Base-by-base conservation (phyloP, 2,329 filamentous ascomycete species). In the Penicillium verrucosum region DNA sequence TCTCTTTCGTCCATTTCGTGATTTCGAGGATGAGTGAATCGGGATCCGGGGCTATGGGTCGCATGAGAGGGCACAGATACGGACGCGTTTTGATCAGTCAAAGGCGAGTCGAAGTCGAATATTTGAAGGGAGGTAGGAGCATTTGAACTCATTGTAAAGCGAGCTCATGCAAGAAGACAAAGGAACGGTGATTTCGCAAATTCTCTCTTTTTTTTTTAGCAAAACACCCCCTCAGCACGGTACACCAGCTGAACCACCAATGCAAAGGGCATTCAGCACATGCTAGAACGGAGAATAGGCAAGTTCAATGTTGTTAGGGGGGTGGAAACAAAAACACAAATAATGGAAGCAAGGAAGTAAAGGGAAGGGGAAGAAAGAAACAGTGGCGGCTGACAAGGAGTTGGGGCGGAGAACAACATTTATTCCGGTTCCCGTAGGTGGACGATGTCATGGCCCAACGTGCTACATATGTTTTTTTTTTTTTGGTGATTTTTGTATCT, bases 341-440 rank as follows among this genome's bases (percentile, higher is more conserved):
- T 29, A 46, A 37, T 34, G 38, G 61, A 61, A 59, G 61, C 59
- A 65, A 63, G 59, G 64, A 62, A 60, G 53, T 59, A 51, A 53
- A 61, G 56, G 59, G 47, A 52, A 58, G 56, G 57, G 56, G 62
- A 57, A 57, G 56, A 65, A 51, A 61, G 43, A 58, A 58, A 60
- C 56, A 60, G 63, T 67, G 65, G 65, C 64, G 67, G 68, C 67
- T 70, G 68, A 70, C 67, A 66, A 69, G 68, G 67, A 65, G 63
- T 63, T 68, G 65, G 63, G 66, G 62, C 60, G 63, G 62, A 66
- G 63, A 66, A 66, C 64, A 65, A 66, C 64, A 66, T 64, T 63
- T 63, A 57, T 58, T 63, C 59, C 57, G 60, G 55, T 47, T 54
- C 27, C 38, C 49, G 29, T 43, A 25, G 37, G 48, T 51, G 38